Evolutionary conservation across 1,139 yeast genomes (phyloP).

Genomic region (Hyphopichia burtonii): DNA sequence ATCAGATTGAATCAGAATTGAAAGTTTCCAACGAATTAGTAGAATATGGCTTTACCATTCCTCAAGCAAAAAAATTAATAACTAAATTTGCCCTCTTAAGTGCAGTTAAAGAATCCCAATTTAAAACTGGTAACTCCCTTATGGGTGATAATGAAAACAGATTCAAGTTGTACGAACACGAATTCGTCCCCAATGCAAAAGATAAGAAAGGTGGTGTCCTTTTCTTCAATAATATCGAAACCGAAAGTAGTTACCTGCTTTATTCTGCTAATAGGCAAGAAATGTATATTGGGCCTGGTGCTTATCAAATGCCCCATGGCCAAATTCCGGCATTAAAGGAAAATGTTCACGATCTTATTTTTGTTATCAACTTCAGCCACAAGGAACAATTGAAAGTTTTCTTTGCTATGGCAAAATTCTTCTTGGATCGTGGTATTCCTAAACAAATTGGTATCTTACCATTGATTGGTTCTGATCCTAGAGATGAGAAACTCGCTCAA

Average conservation of each 20-base stretch:
- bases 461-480: slow-evolving; percentile 30
- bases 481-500: slow-evolving; percentile 29
- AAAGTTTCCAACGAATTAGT: slow-evolving; percentile 25
- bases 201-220: slow-evolving; percentile 45
- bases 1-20: slow-evolving; percentile 37
- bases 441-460: slow-evolving; percentile 85
- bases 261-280: slow-evolving; percentile 45
- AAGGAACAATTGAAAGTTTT: slow-evolving; percentile 47
- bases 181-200: slow-evolving; percentile 28
- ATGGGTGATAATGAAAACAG: slow-evolving; percentile 40
- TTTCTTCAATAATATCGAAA: slow-evolving; percentile 76
- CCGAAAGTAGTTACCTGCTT: slow-evolving; percentile 52
- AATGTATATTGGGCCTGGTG: slow-evolving; percentile 27
- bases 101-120: slow-evolving; percentile 35
- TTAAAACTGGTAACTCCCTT: slow-evolving; percentile 32
- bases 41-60: slow-evolving; percentile 33
- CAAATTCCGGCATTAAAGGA: slow-evolving; percentile 69
- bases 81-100: slow-evolving; percentile 45
- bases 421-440: slow-evolving; percentile 61
- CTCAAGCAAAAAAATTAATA: slow-evolving; percentile 38
- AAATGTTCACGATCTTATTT: slow-evolving; percentile 73
- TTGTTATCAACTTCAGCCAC: slow-evolving; percentile 64
- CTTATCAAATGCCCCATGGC: slow-evolving; percentile 41
- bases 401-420: slow-evolving; percentile 48
- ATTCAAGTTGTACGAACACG: slow-evolving; percentile 30